Evolutionary conservation across 306 rosid genomes (phyloP).

Genomic region (Acmispon strigosus): DNA sequence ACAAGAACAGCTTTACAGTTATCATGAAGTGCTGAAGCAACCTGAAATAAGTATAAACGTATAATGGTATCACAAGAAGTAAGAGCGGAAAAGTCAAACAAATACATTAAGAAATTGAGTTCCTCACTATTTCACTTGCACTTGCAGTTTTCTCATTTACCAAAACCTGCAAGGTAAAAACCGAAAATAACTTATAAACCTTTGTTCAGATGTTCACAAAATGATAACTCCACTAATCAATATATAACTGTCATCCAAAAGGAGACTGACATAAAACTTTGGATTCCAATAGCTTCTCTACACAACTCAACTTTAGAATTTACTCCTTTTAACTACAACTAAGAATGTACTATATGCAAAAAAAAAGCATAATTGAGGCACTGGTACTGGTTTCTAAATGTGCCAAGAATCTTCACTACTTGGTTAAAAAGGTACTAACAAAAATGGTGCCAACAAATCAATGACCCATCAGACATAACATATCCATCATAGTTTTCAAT

Average conservation of each 20-base stretch:
- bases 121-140: conserved; percentile 96
- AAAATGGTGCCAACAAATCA: not conserved
- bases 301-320: not conserved
- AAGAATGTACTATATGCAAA: too few relatives aligned
- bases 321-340: not conserved
- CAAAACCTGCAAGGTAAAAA: conserved; percentile 61
- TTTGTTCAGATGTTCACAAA: conserved; percentile 12
- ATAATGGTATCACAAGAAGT: not conserved
- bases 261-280: not conserved
- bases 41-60: conserved; percentile 52
- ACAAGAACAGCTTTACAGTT: conserved; percentile 95
- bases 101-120: conserved; percentile 16
- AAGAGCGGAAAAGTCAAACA: conserved; percentile 19
- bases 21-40: conserved; percentile 97
- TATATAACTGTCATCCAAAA: not conserved
- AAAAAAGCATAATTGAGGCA: not conserved
- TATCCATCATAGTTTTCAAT: not conserved
- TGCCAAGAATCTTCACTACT: not conserved
- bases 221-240: too few relatives aligned
- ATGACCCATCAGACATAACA: not conserved
- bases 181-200: conserved; percentile 24
- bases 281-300: not conserved
- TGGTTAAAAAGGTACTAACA: not conserved
- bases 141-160: conserved; percentile 93
- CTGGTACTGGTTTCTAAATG: not conserved